Base-by-base conservation (phyloP, 169 alveolate genomes). In the Cryptosporidium parvum region DNA sequence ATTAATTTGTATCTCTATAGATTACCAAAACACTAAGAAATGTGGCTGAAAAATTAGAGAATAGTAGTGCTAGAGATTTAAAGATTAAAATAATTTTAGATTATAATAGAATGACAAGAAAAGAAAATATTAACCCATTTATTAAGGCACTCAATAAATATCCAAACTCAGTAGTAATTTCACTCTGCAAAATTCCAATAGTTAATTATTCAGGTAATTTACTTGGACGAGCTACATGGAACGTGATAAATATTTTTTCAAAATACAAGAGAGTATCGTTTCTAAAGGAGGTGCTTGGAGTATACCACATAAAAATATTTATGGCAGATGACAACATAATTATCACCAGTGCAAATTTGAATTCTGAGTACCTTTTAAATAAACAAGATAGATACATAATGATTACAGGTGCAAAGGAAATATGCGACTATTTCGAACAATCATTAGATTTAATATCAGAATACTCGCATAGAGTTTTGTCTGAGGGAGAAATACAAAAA, bases 221-320 rank as follows among this genome's bases (percentile, higher is more conserved):
- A 39, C 4, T 39, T 12, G 65, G 44, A 6, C 16, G 84, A 45
- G 39, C 44, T n/a, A 12, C 65, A 10, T 44, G 37, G 35, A 39
- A 35, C 21, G 10, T 45, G n/a, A 70, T 45, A 8, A 45, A 70
- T 39, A 44, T 70, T 65, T 12, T 44, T 45, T 59, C 59, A 35
- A 59, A 26, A 39, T 70, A 21, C 14, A 37, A 16, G 69, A 62
- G 12, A 23, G 26, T 21, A 8, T 61, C 44, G 18, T 61, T 80
- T 44, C 35, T 80, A 18, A 80, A 39, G n/a, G 89, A 80, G 23
- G 45, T 80, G 4, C 58, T 80, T 26, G 89, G 89, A n/a, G 89
- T 80, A 8, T 80, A 80, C 35, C 89, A 80, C 31, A 80, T 80
- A 12, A 80, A 80, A 62, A 29, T 80, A n/a, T 80, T 45, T 29